Evolutionary conservation across 495 filamentous ascomycete species (phyloP).

Genomic region (Coniosporium apollinis): DNA sequence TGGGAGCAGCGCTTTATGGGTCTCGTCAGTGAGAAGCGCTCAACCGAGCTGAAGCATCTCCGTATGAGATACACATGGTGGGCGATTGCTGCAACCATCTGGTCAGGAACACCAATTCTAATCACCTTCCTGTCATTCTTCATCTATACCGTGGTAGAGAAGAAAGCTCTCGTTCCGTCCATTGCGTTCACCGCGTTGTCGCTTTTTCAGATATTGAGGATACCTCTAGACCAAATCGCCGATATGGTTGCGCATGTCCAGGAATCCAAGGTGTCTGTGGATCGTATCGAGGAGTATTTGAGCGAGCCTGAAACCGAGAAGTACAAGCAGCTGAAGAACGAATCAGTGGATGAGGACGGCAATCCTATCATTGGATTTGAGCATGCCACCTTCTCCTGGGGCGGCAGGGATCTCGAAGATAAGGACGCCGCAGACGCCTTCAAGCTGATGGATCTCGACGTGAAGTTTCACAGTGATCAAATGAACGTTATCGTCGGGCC

Average conservation of each 20-base stretch:
- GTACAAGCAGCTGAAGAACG: slow-evolving; percentile 62
- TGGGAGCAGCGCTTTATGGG: slow-evolving; percentile 89
- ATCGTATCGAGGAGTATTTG: slow-evolving; percentile 90
- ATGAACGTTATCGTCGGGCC: slow-evolving; percentile 86
- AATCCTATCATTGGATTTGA: slow-evolving; percentile 64
- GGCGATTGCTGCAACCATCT: slow-evolving; percentile 79
- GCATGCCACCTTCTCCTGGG: slow-evolving; percentile 79
- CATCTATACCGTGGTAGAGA: slow-evolving; percentile 79
- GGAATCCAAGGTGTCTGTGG: slow-evolving; percentile 91
- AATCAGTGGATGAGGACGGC: slow-evolving; percentile 40
- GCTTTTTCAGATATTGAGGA: slow-evolving; percentile 85
- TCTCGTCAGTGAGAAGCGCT: slow-evolving; percentile 75
- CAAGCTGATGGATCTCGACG: slow-evolving; percentile 62
- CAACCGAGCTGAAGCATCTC: slow-evolving; percentile 58
- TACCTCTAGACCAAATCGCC: slow-evolving; percentile 88
- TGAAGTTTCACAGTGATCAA: slow-evolving; percentile 59
- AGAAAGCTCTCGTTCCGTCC: slow-evolving; percentile 77
- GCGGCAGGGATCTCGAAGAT: slow-evolving; percentile 43
- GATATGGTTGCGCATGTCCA: slow-evolving; percentile 99
- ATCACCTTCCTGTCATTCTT: slow-evolving; percentile 96
- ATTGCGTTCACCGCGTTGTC: slow-evolving; percentile 94
- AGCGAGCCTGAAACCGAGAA: slow-evolving; percentile 94
- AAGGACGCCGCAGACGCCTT: slow-evolving; percentile 49
- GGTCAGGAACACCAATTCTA: slow-evolving; percentile 88
- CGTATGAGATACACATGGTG: slow-evolving; percentile 77